phyloP scores from a whole-genome alignment of 345 rosid genomes.

The Brassica cretica region DNA sequence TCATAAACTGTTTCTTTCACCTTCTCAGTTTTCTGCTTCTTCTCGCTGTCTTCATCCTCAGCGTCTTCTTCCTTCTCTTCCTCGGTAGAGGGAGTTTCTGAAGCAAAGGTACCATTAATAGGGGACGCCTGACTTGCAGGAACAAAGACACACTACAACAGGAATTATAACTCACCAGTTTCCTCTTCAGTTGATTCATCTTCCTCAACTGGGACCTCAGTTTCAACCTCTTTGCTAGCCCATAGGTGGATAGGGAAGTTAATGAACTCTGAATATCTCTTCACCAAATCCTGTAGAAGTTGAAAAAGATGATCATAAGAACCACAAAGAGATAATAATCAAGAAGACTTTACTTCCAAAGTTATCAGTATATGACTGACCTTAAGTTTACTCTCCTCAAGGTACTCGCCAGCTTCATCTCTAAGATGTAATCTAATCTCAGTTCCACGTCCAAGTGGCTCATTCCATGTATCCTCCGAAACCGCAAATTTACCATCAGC shows the following conservation, averaged over 20 bases:
- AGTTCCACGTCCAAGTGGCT: constrained; percentile 94
- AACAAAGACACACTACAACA: constrained; percentile 13
- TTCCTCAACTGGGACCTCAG: constrained; percentile 84
- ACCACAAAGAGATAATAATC: constrained; percentile 15
- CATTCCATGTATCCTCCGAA: constrained; percentile 98
- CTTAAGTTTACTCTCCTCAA: constrained; percentile 89
- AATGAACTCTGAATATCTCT: constrained; percentile 94
- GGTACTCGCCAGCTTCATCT: constrained; percentile 93
- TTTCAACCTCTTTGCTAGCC: constrained; percentile 94
- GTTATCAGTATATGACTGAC: constrained; percentile 40
- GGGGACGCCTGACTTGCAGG: neutral
- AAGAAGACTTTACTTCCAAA: constrained; percentile 6
- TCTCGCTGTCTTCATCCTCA: constrained; percentile 73
- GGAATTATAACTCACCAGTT: constrained; percentile 45
- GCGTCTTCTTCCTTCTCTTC: constrained; percentile 66
- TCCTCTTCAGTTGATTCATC: constrained; percentile 82
- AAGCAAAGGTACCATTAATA: constrained; percentile 34
- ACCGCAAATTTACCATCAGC: constrained; percentile 98
- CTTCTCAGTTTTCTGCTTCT: constrained; percentile 75
- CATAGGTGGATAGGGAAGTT: constrained; percentile 89
- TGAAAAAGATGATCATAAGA: constrained; percentile 14
- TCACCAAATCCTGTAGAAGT: constrained; percentile 78
- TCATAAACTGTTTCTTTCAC: constrained; percentile 79
- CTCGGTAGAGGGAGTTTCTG: constrained; percentile 58
- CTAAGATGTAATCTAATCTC: constrained; percentile 92